Percentiles rank a stretch among this genome's conserved stretches.
Evolutionary conservation across 345 rosid genomes (phyloP).

Genomic region (Salix exigua): DNA sequence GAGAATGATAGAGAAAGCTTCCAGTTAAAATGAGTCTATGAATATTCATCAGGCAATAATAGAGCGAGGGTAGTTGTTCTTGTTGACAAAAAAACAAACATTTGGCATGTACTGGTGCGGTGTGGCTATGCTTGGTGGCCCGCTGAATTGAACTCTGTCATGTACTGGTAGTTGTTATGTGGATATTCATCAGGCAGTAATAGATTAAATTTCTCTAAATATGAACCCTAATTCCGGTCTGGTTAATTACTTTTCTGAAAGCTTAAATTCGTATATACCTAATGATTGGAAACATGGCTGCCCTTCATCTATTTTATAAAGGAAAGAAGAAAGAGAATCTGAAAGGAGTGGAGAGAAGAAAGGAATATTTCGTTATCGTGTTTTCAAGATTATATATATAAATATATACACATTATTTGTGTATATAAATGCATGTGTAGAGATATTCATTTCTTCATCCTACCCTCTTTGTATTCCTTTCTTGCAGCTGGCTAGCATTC

Average conservation of each 20-base stretch:
- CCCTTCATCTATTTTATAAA: neutral
- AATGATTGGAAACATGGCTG: neutral
- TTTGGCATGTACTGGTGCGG: neutral
- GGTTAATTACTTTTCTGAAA: neutral
- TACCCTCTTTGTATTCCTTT: too few species aligned
- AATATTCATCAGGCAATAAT: neutral
- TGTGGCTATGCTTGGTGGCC: neutral
- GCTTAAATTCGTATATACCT: neutral
- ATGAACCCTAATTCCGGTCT: neutral
- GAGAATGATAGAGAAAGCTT: neutral
- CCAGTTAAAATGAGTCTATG: neutral
- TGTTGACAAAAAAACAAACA: too few species aligned
- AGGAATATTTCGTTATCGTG: neutral
- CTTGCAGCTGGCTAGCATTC: too few species aligned
- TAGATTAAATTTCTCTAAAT: too few species aligned
- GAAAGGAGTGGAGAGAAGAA: neutral
- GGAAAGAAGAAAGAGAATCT: neutral
- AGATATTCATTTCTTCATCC: too few species aligned
- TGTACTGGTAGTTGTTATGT: too few species aligned
- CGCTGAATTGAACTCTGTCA: neutral
- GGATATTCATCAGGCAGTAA: too few species aligned
- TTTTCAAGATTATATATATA: neutral
- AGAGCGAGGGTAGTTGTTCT: neutral
- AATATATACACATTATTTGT: too few species aligned
- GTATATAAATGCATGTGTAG: too few species aligned